Evolutionary conservation across 2,329 filamentous ascomycete genomes (phyloP).

Genomic region (Penicillium occitanis): DNA sequence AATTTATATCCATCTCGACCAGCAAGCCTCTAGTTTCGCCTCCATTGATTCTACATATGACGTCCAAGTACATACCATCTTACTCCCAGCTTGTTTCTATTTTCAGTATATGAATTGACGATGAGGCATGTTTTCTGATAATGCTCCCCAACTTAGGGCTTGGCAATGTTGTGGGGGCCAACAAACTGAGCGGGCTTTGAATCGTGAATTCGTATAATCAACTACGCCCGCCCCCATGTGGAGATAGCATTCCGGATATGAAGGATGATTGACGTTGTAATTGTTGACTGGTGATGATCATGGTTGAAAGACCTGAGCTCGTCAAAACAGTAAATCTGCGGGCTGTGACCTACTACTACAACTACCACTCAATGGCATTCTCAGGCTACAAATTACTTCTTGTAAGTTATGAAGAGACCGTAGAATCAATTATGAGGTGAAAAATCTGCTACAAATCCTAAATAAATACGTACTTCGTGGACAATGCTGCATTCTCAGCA

Average conservation of each 20-base stretch:
- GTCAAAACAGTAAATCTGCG: neutral
- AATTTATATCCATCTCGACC: neutral
- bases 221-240: neutral
- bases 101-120: neutral
- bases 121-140: neutral
- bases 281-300: neutral
- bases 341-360: neutral
- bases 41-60: neutral
- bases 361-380: neutral
- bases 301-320: neutral
- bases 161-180: neutral
- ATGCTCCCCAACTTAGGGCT: neutral
- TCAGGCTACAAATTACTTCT: neutral
- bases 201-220: neutral
- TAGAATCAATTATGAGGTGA: neutral
- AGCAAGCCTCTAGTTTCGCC: neutral
- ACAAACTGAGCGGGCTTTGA: neutral
- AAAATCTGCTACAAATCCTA: neutral
- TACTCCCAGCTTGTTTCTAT: neutral
- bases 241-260: neutral
- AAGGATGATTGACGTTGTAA: neutral
- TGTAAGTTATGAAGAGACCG: neutral
- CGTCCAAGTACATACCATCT: neutral
- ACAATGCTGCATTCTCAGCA: neutral
- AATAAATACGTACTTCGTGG: neutral